A percentile compares a stretch with the other conserved stretches of the same genome.
Evolutionary conservation across 2,329 filamentous ascomycete genomes (phyloP).

Genomic region (Sordariomycetes sp.): DNA sequence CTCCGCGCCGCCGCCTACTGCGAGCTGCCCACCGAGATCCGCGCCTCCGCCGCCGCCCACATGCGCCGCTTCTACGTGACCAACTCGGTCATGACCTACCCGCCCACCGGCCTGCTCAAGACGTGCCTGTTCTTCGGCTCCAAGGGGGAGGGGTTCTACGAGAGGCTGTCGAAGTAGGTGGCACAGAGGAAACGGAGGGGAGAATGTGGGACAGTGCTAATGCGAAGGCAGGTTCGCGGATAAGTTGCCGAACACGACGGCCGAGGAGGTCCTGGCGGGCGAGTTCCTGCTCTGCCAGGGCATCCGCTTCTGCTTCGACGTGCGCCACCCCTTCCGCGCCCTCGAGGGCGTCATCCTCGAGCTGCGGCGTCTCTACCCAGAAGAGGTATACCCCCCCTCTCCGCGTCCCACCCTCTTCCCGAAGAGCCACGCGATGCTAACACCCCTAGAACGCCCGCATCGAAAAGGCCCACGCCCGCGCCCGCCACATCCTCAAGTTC

Average conservation of each 20-base stretch:
- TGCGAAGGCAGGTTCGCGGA: slow-evolving; percentile 48
- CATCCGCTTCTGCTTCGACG: slow-evolving; percentile 85
- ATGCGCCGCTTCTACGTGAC: slow-evolving; percentile 91
- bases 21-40: slow-evolving; percentile 11
- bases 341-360: slow-evolving; percentile 83
- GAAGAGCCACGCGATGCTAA: neutral
- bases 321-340: slow-evolving; percentile 80
- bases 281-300: slow-evolving; percentile 92
- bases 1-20: slow-evolving; percentile 45
- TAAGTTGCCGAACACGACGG: slow-evolving; percentile 58
- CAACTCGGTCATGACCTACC: slow-evolving; percentile 94
- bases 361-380: slow-evolving; percentile 55
- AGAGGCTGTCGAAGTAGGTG: slow-evolving; percentile 35
- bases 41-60: slow-evolving; percentile 75
- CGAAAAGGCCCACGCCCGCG: slow-evolving; percentile 57
- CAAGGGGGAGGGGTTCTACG: slow-evolving; percentile 82
- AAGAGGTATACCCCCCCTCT: slow-evolving; percentile 32
- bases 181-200: neutral
- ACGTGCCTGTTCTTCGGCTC: slow-evolving; percentile 87
- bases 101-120: slow-evolving; percentile 78
- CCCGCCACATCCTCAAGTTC: slow-evolving; percentile 64
- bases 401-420: neutral
- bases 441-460: slow-evolving; percentile 27
- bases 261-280: slow-evolving; percentile 77
- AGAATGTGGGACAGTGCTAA: neutral